These are phyloP conservation scores for Collybia sordida DNA, from an alignment of 768 basidiomycete genomes.

Conservation along the genomic window DNA sequence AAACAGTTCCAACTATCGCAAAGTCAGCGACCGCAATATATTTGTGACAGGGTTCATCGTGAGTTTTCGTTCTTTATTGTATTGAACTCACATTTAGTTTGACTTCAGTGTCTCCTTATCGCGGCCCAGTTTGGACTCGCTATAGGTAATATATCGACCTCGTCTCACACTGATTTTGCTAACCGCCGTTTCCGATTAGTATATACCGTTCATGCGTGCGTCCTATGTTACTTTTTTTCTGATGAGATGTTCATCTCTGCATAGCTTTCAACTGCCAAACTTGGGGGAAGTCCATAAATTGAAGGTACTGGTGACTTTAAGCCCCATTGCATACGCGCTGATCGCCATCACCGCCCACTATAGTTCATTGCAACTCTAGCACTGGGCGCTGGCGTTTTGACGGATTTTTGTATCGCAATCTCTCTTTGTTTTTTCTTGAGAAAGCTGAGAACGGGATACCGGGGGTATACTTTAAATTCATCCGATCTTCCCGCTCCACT, in stretches of 20 bases:
- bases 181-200: slow-evolving; percentile 21
- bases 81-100: not conserved
- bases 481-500: not conserved
- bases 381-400: slow-evolving; percentile 46
- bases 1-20: slow-evolving; percentile 3
- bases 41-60: slow-evolving; percentile 47
- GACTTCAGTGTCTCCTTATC: not conserved
- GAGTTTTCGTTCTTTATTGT: slow-evolving; percentile 14
- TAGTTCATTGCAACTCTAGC: slow-evolving; percentile 48
- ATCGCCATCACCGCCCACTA: not conserved
- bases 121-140: not conserved
- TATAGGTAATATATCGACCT: not conserved
- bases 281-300: slow-evolving; percentile 32
- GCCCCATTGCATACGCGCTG: no score
- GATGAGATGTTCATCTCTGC: not conserved
- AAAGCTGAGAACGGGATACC: slow-evolving; percentile 48
- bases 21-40: slow-evolving; percentile 57
- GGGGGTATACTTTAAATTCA: slow-evolving; percentile 26
- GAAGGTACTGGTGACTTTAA: slow-evolving; percentile 12
- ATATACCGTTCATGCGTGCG: slow-evolving; percentile 46
- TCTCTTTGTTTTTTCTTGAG: slow-evolving; percentile 57
- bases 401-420: slow-evolving; percentile 51
- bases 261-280: slow-evolving; percentile 33
- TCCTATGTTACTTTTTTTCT: not conserved
- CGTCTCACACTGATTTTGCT: not conserved